Evolutionary conservation across 495 filamentous ascomycete species (phyloP).

Genomic region (Lasiosphaeriaceae sp.): DNA sequence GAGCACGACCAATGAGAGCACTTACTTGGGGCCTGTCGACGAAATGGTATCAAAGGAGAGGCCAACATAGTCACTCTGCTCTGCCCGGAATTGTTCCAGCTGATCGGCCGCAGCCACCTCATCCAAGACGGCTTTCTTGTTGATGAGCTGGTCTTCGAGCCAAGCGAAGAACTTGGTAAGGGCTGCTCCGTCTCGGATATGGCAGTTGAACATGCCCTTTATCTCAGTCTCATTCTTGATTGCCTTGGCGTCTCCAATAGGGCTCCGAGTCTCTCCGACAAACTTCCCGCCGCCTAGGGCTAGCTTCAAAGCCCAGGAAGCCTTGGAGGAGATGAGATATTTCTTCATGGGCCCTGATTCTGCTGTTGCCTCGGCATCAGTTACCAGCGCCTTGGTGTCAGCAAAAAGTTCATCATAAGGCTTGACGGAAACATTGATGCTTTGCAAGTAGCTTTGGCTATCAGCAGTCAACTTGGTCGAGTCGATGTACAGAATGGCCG

Average conservation of each 20-base stretch:
- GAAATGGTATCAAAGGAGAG: slow-evolving; percentile 96
- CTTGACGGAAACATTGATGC: slow-evolving; percentile 65
- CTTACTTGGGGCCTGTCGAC: slow-evolving; percentile 80
- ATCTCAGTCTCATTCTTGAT: slow-evolving; percentile 92
- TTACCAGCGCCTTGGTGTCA: slow-evolving; percentile 62
- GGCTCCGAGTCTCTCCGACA: slow-evolving; percentile 84
- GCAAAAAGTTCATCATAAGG: slow-evolving; percentile 83
- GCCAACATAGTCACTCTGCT: slow-evolving; percentile 80
- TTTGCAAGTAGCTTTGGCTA: slow-evolving; percentile 64
- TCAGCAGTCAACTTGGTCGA: slow-evolving; percentile 69
- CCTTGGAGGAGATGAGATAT: slow-evolving; percentile 82
- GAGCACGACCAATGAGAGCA: background rate
- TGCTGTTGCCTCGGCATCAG: slow-evolving; percentile 36
- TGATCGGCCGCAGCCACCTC: slow-evolving; percentile 91
- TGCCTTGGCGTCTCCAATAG: slow-evolving; percentile 92
- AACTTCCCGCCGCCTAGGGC: slow-evolving; percentile 83
- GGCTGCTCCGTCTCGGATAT: slow-evolving; percentile 91
- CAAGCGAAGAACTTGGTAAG: slow-evolving; percentile 93
- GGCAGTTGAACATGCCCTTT: slow-evolving; percentile 89
- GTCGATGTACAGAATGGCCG: slow-evolving; percentile 82
- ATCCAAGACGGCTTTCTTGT: slow-evolving; percentile 69
- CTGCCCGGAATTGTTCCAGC: slow-evolving; percentile 75
- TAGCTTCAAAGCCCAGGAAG: slow-evolving; percentile 89
- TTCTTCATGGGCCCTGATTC: slow-evolving; percentile 51
- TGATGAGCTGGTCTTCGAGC: slow-evolving; percentile 83